phyloP scores from a whole-genome alignment of 2,329 filamentous ascomycete species.

The Alternaria sp. region DNA sequence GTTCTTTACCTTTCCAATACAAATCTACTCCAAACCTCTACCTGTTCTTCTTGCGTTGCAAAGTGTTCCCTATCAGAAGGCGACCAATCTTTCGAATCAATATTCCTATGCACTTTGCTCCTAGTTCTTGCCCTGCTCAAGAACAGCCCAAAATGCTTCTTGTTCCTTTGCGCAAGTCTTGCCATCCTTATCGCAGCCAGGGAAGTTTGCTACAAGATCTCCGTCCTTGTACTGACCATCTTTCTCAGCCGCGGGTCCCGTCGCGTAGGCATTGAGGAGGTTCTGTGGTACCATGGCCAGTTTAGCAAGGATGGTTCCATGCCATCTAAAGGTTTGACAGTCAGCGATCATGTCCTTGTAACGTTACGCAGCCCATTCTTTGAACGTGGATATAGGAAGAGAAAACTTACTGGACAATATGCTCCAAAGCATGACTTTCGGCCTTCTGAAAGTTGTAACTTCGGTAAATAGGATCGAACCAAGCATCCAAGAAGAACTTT shows the following conservation, averaged over 20 bases:
- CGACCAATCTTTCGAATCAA: neutral
- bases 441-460: constrained; percentile 97
- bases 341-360: neutral
- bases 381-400: neutral
- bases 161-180: constrained; percentile 78
- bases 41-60: neutral
- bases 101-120: too few relatives aligned
- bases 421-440: constrained; percentile 84
- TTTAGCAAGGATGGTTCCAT: constrained; percentile 91
- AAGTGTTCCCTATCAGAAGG: neutral
- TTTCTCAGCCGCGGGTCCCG: constrained; percentile 37
- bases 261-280: constrained; percentile 78
- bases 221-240: constrained; percentile 77
- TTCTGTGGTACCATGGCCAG: constrained; percentile 89
- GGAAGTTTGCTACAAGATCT: constrained; percentile 83
- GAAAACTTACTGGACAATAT: constrained; percentile 58
- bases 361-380: neutral
- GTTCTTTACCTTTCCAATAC: neutral
- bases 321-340: constrained; percentile 72
- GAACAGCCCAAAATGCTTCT: constrained; percentile 56
- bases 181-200: constrained; percentile 69
- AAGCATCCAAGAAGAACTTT: constrained; percentile 90
- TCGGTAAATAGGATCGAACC: constrained; percentile 94
- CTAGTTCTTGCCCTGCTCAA: constrained; percentile 36
- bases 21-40: neutral